Base-by-base conservation (phyloP, 1,284 basidiomycete species). In the Pseudozyma hubeiensis region DNA sequence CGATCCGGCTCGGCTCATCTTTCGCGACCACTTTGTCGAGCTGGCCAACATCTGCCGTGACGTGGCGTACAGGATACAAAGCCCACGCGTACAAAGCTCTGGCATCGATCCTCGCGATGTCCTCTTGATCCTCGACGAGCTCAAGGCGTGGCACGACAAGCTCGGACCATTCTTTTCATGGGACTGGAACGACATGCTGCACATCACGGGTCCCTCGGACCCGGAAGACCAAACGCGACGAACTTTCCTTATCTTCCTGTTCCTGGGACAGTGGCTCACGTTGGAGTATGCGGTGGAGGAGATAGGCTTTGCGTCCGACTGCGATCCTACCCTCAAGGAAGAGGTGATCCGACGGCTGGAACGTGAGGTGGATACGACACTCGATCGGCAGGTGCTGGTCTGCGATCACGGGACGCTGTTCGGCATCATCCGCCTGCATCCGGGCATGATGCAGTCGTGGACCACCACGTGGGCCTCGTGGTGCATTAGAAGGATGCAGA, bases 111-210 rank as follows among this genome's bases (percentile, higher is more conserved):
- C 63, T 2, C 7, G 31, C 6, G 35, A 61, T 54, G 58, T 66
- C 4, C 31, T 65, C 4, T 24, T 47, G 2, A 37, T 71, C 7
- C 47, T 71, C 8, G 68, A 71, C 40, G 53, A 57, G 8, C 33
- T 71, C 9, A 19, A 54, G 13, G 29, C 40, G 4, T 71, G 68
- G 63, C 47, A 71, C 34, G 48, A 58, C 31, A 40, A 44, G 14
- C 37, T 71, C 0, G n/a, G 31, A 10, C 51, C 63, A 3, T 17
- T 54, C 7, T 63, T 61, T 33, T 13, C 34, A 9, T 71, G 68
- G 68, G 63, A 71, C 37, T 71, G 57, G 57, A 58, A 71, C 60
- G 68, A 71, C 35, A 61, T 63, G 58, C 58, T 71, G 11, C 63
- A 71, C 48, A 71, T 64, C 51, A 65, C 62, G 7, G 68, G 68